A percentile compares a stretch with the other conserved stretches of the same genome.
phyloP scores from a whole-genome alignment of 768 basidiomycete genomes.

The Strobilomyces dryophilus region DNA sequence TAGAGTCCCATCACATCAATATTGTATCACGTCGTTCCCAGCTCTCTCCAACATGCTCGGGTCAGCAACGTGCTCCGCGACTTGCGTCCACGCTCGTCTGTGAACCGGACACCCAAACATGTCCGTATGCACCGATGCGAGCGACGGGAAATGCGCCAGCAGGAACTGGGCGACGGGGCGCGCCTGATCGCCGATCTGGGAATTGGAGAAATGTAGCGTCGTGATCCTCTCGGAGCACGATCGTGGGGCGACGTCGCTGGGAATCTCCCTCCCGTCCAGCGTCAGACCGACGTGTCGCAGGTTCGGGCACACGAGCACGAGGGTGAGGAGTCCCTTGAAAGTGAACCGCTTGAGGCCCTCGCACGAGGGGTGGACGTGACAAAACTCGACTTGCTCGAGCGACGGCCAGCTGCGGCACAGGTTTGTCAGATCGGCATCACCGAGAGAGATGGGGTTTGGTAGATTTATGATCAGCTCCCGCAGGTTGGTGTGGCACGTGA shows the following conservation, averaged over 20 bases:
- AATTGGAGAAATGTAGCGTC: not conserved
- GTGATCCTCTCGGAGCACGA: not conserved
- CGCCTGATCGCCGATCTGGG: too few species aligned
- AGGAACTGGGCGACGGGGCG: too few species aligned
- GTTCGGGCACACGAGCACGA: not conserved
- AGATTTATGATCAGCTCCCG: not conserved
- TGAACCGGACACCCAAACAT: not conserved
- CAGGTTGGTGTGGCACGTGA: not conserved
- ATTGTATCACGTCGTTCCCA: too few species aligned
- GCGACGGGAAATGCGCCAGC: not conserved
- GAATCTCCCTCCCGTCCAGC: not conserved
- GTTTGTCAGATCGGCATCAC: not conserved
- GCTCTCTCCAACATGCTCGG: not conserved
- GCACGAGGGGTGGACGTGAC: not conserved
- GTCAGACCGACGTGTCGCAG: not conserved
- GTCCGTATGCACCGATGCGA: not conserved
- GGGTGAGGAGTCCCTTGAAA: not conserved
- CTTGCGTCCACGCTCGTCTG: not conserved
- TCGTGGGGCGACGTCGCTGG: not conserved
- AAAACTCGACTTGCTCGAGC: not conserved
- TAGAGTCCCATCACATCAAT: too few species aligned
- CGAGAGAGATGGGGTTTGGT: not conserved
- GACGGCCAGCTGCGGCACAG: not conserved
- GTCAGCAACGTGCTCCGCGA: not conserved
- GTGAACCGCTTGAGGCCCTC: not conserved